These are phyloP conservation scores for Trichophyton equinum DNA, from an alignment of 2,329 filamentous ascomycete species.

Conservation along the genomic window DNA sequence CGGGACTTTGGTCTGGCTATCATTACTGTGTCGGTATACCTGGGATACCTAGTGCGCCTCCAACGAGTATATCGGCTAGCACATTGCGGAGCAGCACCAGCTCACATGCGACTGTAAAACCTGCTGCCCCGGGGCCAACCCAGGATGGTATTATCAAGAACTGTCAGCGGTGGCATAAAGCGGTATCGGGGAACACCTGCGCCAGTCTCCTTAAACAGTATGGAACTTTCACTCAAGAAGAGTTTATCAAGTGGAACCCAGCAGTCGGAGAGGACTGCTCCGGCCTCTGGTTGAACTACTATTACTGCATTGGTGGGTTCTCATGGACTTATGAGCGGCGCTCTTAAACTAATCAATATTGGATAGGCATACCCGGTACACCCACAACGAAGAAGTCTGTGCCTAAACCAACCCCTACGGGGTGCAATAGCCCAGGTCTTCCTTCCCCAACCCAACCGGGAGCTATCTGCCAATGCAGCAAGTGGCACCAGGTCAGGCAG, in stretches of 20 bases:
- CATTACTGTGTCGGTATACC: constrained; percentile 17
- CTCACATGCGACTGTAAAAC: not conserved
- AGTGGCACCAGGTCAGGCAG: constrained; percentile 16
- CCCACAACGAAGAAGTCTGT: not conserved
- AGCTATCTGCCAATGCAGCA: constrained; percentile 16
- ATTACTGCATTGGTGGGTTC: constrained; percentile 4
- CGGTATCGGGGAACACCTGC: not conserved
- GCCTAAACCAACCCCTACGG: not conserved
- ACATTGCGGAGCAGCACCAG: not conserved
- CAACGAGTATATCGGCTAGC: not conserved
- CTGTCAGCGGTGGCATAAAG: constrained; percentile 6
- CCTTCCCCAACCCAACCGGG: constrained; percentile 13
- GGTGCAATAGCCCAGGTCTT: not conserved
- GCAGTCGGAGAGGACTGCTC: constrained; percentile 3
- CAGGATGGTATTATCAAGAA: constrained; percentile 5
- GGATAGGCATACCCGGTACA: not conserved
- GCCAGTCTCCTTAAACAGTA: not conserved
- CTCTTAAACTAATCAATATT: not conserved
- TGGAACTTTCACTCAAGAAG: not conserved
- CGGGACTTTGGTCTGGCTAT: constrained; percentile 14
- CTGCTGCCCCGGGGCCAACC: not conserved
- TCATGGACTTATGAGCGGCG: not conserved
- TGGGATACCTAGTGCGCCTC: not conserved
- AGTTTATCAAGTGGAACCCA: constrained; percentile 6
- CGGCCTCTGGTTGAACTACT: constrained; percentile 7